Evolutionary conservation across 2,329 filamentous ascomycete species (phyloP).

Genomic region (Phyllosticta citrichinensis): DNA sequence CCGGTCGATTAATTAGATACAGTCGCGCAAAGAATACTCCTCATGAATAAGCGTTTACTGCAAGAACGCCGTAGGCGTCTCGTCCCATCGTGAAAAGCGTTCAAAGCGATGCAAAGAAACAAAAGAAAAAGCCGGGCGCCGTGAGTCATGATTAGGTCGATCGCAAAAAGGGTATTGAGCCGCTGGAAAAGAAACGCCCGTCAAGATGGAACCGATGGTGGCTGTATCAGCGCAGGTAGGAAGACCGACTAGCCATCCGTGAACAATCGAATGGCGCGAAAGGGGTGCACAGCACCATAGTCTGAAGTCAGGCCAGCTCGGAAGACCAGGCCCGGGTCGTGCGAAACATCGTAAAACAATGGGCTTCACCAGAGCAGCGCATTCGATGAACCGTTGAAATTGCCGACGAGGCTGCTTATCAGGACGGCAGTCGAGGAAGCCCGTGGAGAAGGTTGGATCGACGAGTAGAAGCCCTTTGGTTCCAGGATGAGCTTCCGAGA

Average conservation of each 20-base stretch:
- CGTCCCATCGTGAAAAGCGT: neutral
- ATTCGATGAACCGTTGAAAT: neutral
- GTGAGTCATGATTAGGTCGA: neutral
- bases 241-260: neutral
- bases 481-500: constrained; percentile 1
- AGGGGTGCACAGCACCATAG: neutral
- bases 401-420: neutral
- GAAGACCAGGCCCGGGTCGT: neutral
- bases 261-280: neutral
- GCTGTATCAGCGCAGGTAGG: neutral
- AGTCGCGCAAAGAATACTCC: neutral
- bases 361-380: neutral
- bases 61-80: neutral
- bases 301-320: neutral
- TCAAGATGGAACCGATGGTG: neutral
- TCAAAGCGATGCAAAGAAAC: neutral
- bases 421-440: neutral
- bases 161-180: neutral
- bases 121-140: neutral
- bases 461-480: constrained; percentile 1
- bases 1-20: neutral
- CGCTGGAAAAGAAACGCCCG: neutral
- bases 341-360: neutral
- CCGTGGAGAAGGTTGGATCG: neutral
- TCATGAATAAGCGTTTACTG: neutral